A percentile compares a stretch with the other conserved stretches of the same genome.
Conservation (phyloP, 1,284 basidiomycete genomes). For the Waitea zeae region DNA sequence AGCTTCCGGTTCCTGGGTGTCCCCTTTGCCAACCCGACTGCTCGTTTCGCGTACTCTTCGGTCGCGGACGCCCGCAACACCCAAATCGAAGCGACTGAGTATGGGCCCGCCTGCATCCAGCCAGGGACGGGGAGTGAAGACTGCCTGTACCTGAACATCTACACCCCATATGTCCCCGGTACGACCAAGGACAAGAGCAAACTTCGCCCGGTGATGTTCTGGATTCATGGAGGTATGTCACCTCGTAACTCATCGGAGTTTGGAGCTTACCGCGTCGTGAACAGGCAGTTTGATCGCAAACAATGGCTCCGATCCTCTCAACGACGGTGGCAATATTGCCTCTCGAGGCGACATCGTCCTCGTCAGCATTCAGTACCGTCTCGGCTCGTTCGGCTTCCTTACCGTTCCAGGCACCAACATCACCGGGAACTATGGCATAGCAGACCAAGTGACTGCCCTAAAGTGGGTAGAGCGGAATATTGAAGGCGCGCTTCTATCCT, state of each 20-base stretch:
- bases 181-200: conserved; percentile 6
- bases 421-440: conserved; percentile 23
- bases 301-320: background rate
- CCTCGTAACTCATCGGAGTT: no score
- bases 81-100: conserved; percentile 15
- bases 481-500: no score
- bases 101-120: conserved; percentile 15
- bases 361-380: conserved; percentile 28
- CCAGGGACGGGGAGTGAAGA: conserved; percentile 16
- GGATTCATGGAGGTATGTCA: conserved; percentile 29
- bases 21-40: conserved; percentile 16
- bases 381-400: conserved; percentile 23
- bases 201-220: conserved; percentile 24
- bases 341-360: conserved; percentile 26
- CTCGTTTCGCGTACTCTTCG: conserved; percentile 16
- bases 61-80: conserved; percentile 10
- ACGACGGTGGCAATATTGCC: conserved; percentile 14
- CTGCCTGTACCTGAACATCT: conserved; percentile 26
- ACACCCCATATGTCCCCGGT: conserved; percentile 19
- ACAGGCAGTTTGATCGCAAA: conserved; percentile 26
- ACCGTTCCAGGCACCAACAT: conserved; percentile 17
- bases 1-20: conserved; percentile 20
- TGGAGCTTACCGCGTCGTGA: no score
- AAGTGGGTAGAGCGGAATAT: no score
- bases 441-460: conserved; percentile 20